Evolutionary conservation across 78 protist genomes (phyloP).

Genomic region (Anaeramoeba flamelloides): DNA sequence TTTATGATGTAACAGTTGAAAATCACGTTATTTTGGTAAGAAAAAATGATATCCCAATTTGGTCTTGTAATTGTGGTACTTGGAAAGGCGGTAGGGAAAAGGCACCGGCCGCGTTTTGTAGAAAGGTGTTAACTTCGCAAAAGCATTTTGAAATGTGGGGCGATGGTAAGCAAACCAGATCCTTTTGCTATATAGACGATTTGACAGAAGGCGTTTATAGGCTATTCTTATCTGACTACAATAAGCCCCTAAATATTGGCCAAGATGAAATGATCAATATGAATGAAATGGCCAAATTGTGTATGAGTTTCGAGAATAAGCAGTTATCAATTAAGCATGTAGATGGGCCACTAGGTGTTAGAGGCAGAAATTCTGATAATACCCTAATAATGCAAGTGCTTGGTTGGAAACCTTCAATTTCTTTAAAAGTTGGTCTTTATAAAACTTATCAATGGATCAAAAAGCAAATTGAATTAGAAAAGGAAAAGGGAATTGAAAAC

Average conservation of each 20-base stretch:
- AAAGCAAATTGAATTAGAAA: constrained; percentile 2
- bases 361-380: constrained; percentile 66
- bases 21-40: no score
- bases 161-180: neutral
- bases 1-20: no score
- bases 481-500: neutral
- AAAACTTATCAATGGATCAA: constrained; percentile 44
- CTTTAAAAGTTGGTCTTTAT: constrained; percentile 43
- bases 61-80: constrained; percentile 41
- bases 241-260: constrained; percentile 56
- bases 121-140: constrained; percentile 35
- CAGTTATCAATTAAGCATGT: constrained; percentile 34
- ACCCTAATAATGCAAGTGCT: constrained; percentile 45
- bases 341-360: constrained; percentile 69
- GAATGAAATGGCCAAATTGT: constrained; percentile 48
- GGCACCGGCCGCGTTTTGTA: constrained; percentile 72
- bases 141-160: neutral
- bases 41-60: no score
- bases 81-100: constrained; percentile 74
- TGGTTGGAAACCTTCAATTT: constrained; percentile 46
- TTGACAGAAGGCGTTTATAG: constrained; percentile 37
- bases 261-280: constrained; percentile 45
- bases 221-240: constrained; percentile 32
- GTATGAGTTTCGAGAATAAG: constrained; percentile 22
- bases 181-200: neutral